Evolutionary conservation across 1,284 basidiomycete species (phyloP), one percentile per base, ranked within the genome.

Genomic region (Cutaneotrichosporon dermatis): DNA sequence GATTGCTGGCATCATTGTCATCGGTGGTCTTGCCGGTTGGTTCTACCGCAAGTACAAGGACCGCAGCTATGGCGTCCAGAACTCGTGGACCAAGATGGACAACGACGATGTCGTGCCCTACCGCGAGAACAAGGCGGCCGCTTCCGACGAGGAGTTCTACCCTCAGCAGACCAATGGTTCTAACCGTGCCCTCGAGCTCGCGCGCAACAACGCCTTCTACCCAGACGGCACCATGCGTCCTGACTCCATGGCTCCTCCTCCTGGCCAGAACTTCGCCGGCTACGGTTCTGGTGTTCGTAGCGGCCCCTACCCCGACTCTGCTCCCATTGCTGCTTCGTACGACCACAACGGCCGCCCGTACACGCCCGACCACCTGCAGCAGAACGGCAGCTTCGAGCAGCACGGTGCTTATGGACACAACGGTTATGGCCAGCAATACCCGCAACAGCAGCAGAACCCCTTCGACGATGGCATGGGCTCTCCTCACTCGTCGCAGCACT

Each of bases 101-200:
- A 72, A 76, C 56, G 71, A 76, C 58, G 34, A 49, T 8, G 46
- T 76, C 50, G 72, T 71, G 12, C 74, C 74, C 6, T 76, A 67
- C 67, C 69, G 40, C 4, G 40, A 58, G 34, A 8, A 49, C 11
- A 55, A 62, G 58, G 16, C 25, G 25, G 34, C 46, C 15, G 16
- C 50, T 25, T 25, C 25, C 25, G 25, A 25, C 6, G 51, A 59
- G 4, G 59, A 62, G 37, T 57, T 55, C 48, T 60, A 58, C 41
- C 46, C 46, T 35, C 25, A 25, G 3, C 25, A 12, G 33, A 25
- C 25, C 25, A 25, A 25, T 25, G 25, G 25, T 25, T 25, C 25
- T 25, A 25, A 25, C 25, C 25, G 25, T 25, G 25, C 25, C 25
- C 25, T 25, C 25, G 25, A 25, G 25, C 25, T 25, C 25, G 25